Percentiles rank a stretch among this genome's conserved stretches.
Evolutionary conservation across 2,329 filamentous ascomycete species (phyloP).

Genomic region (Clonostachys solani): DNA sequence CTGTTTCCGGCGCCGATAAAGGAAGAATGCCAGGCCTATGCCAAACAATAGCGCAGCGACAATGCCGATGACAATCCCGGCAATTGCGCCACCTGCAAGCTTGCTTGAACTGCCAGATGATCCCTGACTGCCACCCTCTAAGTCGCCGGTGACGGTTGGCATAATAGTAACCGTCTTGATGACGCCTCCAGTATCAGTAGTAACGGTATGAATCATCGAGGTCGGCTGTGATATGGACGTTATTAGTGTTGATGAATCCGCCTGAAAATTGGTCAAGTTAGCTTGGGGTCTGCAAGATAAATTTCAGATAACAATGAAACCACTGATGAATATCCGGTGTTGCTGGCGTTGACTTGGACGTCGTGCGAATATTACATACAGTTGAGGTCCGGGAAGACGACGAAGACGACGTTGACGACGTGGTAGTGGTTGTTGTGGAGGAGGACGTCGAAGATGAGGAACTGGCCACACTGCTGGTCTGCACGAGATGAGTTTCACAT

Average conservation of each 20-base stretch:
- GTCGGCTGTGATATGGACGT: conserved; percentile 14
- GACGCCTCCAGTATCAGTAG: conserved; percentile 36
- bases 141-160: conserved; percentile 25
- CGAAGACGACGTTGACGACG: conserved; percentile 9
- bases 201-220: conserved; percentile 46
- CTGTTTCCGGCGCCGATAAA: conserved; percentile 38
- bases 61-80: conserved; percentile 49
- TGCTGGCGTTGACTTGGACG: too few relatives aligned
- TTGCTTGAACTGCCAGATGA: conserved; percentile 22
- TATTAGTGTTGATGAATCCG: conserved; percentile 9
- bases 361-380: neutral
- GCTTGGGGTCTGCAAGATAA: too few relatives aligned
- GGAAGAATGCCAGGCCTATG: conserved; percentile 28
- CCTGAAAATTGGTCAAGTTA: too few relatives aligned
- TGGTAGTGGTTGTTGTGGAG: conserved; percentile 2
- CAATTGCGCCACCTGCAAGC: conserved; percentile 32
- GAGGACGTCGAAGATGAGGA: too few relatives aligned
- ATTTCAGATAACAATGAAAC: too few relatives aligned
- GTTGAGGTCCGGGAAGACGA: neutral
- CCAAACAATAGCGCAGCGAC: conserved; percentile 34
- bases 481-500: too few relatives aligned
- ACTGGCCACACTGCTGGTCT: too few relatives aligned
- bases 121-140: conserved; percentile 7
- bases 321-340: too few relatives aligned
- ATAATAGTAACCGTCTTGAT: conserved; percentile 51